Conservation (phyloP, 192 early-diverging fungal species). For the Coemansia sp. region DNA sequence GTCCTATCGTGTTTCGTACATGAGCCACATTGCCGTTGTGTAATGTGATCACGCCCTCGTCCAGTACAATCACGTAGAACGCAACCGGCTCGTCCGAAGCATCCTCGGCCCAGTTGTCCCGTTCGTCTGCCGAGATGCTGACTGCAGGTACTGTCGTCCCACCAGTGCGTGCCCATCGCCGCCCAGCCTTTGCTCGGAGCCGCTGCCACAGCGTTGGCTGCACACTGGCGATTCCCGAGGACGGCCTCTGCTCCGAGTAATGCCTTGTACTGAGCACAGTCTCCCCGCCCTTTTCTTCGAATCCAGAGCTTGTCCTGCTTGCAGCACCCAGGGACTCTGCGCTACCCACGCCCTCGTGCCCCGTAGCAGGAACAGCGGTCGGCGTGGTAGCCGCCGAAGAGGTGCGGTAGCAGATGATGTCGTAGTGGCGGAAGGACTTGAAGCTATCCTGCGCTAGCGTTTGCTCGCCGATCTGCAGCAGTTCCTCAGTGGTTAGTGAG, state of each 20-base stretch:
- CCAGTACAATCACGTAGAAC: constrained; percentile 47
- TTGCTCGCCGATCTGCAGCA: constrained; percentile 67
- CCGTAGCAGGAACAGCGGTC: background rate
- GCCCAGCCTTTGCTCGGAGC: no score
- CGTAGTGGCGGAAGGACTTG: constrained; percentile 87
- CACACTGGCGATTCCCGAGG: no score
- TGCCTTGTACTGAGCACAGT: background rate
- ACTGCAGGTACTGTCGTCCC: background rate
- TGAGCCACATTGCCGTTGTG: constrained; percentile 33
- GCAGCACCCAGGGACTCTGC: no score
- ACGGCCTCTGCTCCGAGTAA: no score
- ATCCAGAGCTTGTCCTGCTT: no score
- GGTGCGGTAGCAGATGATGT: constrained; percentile 78
- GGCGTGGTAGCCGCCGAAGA: constrained; percentile 34
- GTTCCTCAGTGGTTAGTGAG: constrained; percentile 88
- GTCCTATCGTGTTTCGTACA: constrained; percentile 60
- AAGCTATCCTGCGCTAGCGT: constrained; percentile 75
- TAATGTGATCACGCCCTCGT: constrained; percentile 41
- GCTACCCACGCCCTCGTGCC: background rate
- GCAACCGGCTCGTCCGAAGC: constrained; percentile 38
- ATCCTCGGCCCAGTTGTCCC: constrained; percentile 12
- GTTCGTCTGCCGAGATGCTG: background rate
- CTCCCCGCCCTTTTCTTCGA: background rate
- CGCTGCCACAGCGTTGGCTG: no score
- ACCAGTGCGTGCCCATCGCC: no score